A percentile compares a stretch with the other conserved stretches of the same genome.
Evolutionary conservation across 306 rosid species (phyloP).

Genomic region (Delonix regia): DNA sequence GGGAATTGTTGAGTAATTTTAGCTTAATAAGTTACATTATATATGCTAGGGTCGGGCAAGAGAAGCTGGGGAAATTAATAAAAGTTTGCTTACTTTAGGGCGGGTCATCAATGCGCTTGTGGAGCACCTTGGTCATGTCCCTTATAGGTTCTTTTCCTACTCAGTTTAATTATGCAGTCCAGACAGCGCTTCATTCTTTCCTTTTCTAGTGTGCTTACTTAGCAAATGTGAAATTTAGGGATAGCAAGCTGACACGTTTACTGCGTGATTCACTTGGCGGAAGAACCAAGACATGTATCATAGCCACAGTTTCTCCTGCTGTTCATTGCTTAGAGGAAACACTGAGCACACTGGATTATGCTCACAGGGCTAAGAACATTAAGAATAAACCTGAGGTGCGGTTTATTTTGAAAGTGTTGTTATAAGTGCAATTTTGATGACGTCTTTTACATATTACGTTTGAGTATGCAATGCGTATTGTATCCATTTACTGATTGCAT

Average conservation of each 20-base stretch:
- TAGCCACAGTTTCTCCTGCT: conserved; percentile 77
- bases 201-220: neutral
- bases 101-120: conserved; percentile 90
- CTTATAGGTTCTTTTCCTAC: conserved; percentile 65
- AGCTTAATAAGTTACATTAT: conserved; percentile 6
- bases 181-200: neutral
- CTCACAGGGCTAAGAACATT: conserved; percentile 69
- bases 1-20: neutral
- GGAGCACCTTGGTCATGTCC: conserved; percentile 97
- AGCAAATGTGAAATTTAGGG: conserved; percentile 44
- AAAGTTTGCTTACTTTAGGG: conserved; percentile 93
- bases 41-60: conserved; percentile 82
- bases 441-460: neutral
- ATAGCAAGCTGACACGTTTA: conserved; percentile 75
- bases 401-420: neutral
- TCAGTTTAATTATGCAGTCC: neutral
- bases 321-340: conserved; percentile 78
- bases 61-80: conserved; percentile 97
- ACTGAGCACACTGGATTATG: conserved; percentile 67
- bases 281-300: conserved; percentile 74
- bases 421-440: neutral
- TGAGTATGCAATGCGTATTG: neutral
- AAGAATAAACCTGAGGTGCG: conserved; percentile 64
- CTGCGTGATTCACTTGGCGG: conserved; percentile 81
- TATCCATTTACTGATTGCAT: neutral